A percentile compares a stretch with the other conserved stretches of the same genome.
Conservation (phyloP, 768 basidiomycete genomes). For the Tephrocybe sp. region DNA sequence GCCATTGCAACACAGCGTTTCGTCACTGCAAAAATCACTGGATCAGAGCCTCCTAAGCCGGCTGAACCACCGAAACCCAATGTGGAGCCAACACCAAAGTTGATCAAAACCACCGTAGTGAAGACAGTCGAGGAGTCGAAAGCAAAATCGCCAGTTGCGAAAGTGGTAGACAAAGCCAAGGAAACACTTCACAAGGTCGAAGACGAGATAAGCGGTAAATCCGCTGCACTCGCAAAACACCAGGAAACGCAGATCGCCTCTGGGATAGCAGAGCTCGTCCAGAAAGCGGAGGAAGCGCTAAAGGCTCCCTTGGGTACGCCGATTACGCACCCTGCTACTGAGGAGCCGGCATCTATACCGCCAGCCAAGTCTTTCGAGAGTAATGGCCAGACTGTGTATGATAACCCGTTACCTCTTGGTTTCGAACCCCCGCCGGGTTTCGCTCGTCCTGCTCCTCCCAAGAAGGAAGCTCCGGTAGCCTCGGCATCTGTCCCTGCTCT, state of each 20-base stretch:
- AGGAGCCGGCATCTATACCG: neutral
- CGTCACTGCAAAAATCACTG: slow-evolving; percentile 50
- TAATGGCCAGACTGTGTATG: slow-evolving; percentile 52
- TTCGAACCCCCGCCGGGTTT: slow-evolving; percentile 94
- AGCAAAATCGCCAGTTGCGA: slow-evolving; percentile 47
- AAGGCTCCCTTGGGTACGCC: slow-evolving; percentile 38
- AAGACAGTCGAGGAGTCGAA: slow-evolving; percentile 39
- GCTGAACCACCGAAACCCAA: slow-evolving; percentile 32
- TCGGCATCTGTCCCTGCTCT: slow-evolving; percentile 41
- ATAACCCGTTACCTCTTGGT: slow-evolving; percentile 81
- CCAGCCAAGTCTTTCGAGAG: slow-evolving; percentile 15
- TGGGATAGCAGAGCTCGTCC: slow-evolving; percentile 67
- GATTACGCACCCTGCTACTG: slow-evolving; percentile 14
- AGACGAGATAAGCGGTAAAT: slow-evolving; percentile 9
- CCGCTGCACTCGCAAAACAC: slow-evolving; percentile 17
- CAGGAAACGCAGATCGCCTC: slow-evolving; percentile 47
- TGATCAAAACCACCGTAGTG: slow-evolving; percentile 39
- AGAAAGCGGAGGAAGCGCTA: slow-evolving; percentile 73
- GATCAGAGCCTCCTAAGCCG: slow-evolving; percentile 31
- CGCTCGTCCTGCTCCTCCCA: slow-evolving; percentile 56
- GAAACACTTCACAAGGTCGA: slow-evolving; percentile 42
- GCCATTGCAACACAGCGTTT: slow-evolving; percentile 50
- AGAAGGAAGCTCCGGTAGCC: slow-evolving; percentile 31
- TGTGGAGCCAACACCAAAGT: slow-evolving; percentile 35
- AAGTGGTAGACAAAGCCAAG: slow-evolving; percentile 44